Percentiles rank a stretch among this genome's conserved stretches.
These are phyloP conservation scores for Alternaria rosae DNA, from an alignment of 2,329 filamentous ascomycete species.

Conservation along the genomic window DNA sequence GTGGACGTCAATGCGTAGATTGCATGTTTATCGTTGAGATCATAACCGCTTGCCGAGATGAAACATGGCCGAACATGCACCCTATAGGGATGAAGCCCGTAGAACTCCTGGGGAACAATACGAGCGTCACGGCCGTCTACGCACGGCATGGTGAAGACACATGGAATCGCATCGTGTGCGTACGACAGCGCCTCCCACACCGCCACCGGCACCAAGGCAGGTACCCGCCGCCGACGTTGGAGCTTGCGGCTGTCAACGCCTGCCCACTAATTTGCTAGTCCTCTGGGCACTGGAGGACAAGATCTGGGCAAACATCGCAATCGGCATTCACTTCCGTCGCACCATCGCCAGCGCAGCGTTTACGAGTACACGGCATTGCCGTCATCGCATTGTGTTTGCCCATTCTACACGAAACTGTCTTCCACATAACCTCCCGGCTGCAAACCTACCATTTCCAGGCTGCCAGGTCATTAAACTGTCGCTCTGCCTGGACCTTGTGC, in stretches of 20 bases:
- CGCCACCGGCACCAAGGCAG: slow-evolving; percentile 2
- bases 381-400: not conserved
- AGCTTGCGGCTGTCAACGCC: not conserved
- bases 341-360: not conserved
- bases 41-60: not conserved
- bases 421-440: slow-evolving; percentile 13
- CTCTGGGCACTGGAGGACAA: not conserved
- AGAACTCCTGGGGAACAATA: not conserved
- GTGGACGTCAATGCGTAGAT: slow-evolving; percentile 14
- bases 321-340: not conserved
- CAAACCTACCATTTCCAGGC: slow-evolving; percentile 22
- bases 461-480: slow-evolving; percentile 23
- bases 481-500: slow-evolving; percentile 29
- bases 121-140: not conserved
- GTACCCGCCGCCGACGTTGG: slow-evolving; percentile 7
- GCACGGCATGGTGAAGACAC: not conserved
- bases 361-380: not conserved
- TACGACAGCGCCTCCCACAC: not conserved
- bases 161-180: no score
- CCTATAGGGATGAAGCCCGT: not conserved
- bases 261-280: not conserved
- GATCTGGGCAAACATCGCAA: not conserved
- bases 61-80: not conserved
- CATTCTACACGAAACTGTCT: slow-evolving; percentile 17
- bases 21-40: slow-evolving; percentile 13